Base-by-base conservation (phyloP, 306 rosid species). In the Lablab purpureus region DNA sequence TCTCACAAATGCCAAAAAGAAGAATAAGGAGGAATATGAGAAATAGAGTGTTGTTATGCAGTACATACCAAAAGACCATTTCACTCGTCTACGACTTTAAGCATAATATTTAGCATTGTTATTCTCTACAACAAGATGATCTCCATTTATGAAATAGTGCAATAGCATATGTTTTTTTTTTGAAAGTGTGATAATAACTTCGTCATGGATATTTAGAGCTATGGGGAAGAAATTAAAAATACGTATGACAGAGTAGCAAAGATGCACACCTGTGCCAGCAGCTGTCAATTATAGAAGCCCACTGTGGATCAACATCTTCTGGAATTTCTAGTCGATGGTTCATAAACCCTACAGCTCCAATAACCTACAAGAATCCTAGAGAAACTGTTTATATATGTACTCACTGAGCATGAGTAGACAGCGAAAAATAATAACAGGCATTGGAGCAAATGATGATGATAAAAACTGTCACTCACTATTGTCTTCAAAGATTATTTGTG, bases 261-360 rank as follows among this genome's bases (percentile, higher is more conserved):
- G 30, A 46, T 51, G 77, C 45, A 49, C 66, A 96, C 99, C 92
- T 93, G 40, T 88, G 92, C 90, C 98, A 96, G 90, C 99, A 96
- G 93, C 92, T 90, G 88, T 96, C 96, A 67, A 96, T 91, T 70
- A 96, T 80, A 59, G 92, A 86, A 83, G 85, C 84, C 98, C 97
- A 96, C 63, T 76, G 94, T 12, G 98, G 96, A 87, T 96, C 98
- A 69, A 90, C 80, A 54, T 96, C 94, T 51, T 82, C 87, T 9
- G 99, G 99, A 85, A 96, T 93, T 87, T 96, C 98, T 78, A 96
- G 88, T 72, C 93, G 87, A 86, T 96, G 96, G 78, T 96, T 85
- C 98, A 96, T 96, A 84, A 96, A 96, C 75, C 99, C 99, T 5
- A 96, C 99, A 73, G 97, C 97, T 71, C 98, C 99, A 73, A 93